Conservation (phyloP, 2,329 filamentous ascomycete species). For the Alternaria burnsii region DNA sequence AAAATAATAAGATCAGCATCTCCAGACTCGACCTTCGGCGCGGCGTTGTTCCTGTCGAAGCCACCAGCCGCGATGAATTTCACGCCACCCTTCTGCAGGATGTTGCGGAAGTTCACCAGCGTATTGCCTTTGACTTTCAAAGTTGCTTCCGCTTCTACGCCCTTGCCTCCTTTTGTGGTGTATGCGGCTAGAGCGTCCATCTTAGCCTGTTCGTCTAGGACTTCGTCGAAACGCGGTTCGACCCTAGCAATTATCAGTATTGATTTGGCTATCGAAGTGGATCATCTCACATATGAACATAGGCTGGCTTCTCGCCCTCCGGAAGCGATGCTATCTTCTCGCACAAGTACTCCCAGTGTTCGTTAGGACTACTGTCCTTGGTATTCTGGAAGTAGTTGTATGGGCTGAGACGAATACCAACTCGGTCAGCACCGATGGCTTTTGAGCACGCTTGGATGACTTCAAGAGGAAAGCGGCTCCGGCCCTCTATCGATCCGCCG, state of each 20-base stretch:
- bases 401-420: slow-evolving; percentile 45
- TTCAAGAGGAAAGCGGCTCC: slow-evolving; percentile 65
- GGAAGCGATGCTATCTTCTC: slow-evolving; percentile 49
- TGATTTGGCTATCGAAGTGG: neutral
- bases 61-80: slow-evolving; percentile 66
- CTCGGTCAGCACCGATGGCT: slow-evolving; percentile 45
- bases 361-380: slow-evolving; percentile 56
- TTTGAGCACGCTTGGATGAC: slow-evolving; percentile 53
- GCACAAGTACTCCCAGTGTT: slow-evolving; percentile 58
- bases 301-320: slow-evolving; percentile 37
- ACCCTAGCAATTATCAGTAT: slow-evolving; percentile 34
- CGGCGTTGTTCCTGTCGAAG: slow-evolving; percentile 61
- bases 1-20: slow-evolving; percentile 54
- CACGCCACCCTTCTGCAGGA: slow-evolving; percentile 58
- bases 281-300: slow-evolving; percentile 47
- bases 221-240: slow-evolving; percentile 50
- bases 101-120: slow-evolving; percentile 53
- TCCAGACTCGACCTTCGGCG: slow-evolving; percentile 58
- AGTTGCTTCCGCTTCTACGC: slow-evolving; percentile 46
- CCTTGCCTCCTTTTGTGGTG: slow-evolving; percentile 35
- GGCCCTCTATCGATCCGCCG: slow-evolving; percentile 61
- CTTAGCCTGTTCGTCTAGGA: slow-evolving; percentile 49
- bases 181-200: slow-evolving; percentile 51
- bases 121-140: slow-evolving; percentile 35
- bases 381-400: slow-evolving; percentile 52